Percentiles rank a stretch among this genome's conserved stretches.
Evolutionary conservation across 345 rosid species (phyloP).

Genomic region (Diplotaxis tenuifolia): DNA sequence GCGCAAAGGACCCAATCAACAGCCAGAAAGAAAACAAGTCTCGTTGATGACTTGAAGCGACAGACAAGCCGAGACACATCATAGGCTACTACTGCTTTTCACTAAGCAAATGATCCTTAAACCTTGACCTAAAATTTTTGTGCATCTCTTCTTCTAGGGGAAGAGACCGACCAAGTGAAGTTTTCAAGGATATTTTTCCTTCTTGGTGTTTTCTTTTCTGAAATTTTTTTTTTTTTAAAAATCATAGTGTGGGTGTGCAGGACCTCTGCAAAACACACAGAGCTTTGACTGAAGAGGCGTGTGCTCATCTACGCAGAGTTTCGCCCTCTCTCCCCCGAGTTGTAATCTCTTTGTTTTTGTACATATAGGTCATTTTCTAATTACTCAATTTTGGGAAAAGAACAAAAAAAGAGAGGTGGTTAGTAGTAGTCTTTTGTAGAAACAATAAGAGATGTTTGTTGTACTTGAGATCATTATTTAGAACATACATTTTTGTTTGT

Average conservation of each 20-base stretch:
- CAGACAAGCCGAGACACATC: not conserved
- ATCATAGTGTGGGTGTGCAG: constrained; percentile 14
- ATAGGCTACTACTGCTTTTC: not conserved
- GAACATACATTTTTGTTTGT: not conserved
- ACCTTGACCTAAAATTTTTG: constrained; percentile 16
- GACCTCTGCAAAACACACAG: constrained; percentile 20
- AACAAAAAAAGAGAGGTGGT: not conserved
- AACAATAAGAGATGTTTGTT: constrained; percentile 45
- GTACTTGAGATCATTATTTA: not conserved
- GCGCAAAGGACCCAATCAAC: constrained; percentile 44
- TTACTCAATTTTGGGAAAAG: not conserved
- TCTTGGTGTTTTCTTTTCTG: constrained; percentile 23
- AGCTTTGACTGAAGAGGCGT: constrained; percentile 35
- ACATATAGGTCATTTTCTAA: constrained; percentile 26
- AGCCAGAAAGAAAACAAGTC: constrained; percentile 40
- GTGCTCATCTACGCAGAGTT: constrained; percentile 24
- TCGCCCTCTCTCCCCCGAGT: constrained; percentile 29
- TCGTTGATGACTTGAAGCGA: constrained; percentile 17
- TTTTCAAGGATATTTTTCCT: constrained; percentile 22
- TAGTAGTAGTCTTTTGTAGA: constrained; percentile 45
- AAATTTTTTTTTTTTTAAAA: not conserved
- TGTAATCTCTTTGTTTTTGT: constrained; percentile 6
- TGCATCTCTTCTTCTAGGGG: constrained; percentile 1
- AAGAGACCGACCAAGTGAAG: constrained; percentile 22
- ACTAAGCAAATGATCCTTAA: constrained; percentile 26